Base-by-base conservation (phyloP, 805 yeast genomes). In the Hagleromyces aurorensis region DNA sequence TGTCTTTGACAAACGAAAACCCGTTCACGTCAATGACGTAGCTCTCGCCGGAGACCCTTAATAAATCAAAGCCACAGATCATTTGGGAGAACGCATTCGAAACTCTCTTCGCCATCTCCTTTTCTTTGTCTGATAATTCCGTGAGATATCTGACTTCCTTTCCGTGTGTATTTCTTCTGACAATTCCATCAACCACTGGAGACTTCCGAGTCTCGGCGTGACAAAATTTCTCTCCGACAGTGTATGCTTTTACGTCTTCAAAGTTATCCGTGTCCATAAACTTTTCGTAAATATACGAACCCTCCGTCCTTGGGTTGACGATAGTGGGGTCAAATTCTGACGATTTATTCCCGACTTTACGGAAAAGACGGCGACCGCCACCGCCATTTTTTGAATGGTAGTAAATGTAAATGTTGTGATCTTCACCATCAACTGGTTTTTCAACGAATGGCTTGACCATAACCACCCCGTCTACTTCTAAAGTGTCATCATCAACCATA, bases 151-250 rank as follows among this genome's bases (percentile, higher is more conserved):
- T 70, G 25, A 91, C 78, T 59, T 91, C 99, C 56, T 91, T 91
- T 26, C 99, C 99, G 48, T 87, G 94, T 1, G 97, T 87, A 52
- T 91, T 91, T 55, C 99, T 72, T 50, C 96, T 71, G 15, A 91
- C 99, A 34, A 91, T 83, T 26, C 99, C 99, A 61, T 91, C 99
- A n/a, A 91, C 98, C 3, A 91, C 98, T 1, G 99, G 99, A 0
- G 96, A 85, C 56, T 91, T 91, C 50, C 99, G 71, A 1, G 99
- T 91, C 53, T 91, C 99, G 0, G 98, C 99, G 57, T 91, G 99
- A 54, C 98, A 91, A 50, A 72, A 91, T 12, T 64, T 64, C 3
- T 79, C 75, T 1, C 98, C 97, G 4, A 91, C 97, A 1, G 99
- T 91, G 56, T 91, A 91, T 0, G 97, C 97, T 60, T 91, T 91